Percentiles rank a stretch among this genome's conserved stretches.
These are phyloP conservation scores for Saturnispora bothae DNA, from an alignment of 805 yeast species.

Conservation along the genomic window DNA sequence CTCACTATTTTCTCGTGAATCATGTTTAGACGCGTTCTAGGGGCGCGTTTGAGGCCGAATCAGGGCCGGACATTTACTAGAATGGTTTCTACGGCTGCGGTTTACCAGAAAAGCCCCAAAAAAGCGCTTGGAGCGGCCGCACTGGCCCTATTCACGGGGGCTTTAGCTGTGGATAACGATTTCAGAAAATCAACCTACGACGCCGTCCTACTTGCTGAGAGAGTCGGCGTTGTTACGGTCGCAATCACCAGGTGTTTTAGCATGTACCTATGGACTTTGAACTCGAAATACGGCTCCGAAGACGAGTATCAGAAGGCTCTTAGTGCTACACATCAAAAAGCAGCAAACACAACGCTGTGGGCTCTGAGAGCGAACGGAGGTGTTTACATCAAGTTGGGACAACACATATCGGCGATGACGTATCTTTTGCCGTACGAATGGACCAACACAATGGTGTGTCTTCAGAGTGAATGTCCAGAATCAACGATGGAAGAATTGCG, in stretches of 20 bases:
- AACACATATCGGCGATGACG: conserved; percentile 86
- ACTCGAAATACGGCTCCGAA: conserved; percentile 27
- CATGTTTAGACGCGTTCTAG: conserved; percentile 1
- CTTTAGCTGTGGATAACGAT: conserved; percentile 25
- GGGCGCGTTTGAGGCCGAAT: background rate
- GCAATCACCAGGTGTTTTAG: conserved; percentile 70
- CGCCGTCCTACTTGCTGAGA: conserved; percentile 28
- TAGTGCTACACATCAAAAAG: conserved; percentile 54
- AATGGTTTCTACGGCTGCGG: background rate
- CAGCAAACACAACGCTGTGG: conserved; percentile 67
- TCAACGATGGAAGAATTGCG: conserved; percentile 62
- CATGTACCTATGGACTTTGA: conserved; percentile 52
- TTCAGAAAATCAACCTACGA: conserved; percentile 29
- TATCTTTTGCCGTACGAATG: conserved; percentile 86
- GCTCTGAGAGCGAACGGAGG: conserved; percentile 89
- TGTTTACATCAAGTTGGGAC: conserved; percentile 87
- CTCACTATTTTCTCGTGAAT: background rate
- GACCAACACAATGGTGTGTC: conserved; percentile 89
- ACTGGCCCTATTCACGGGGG: conserved; percentile 14
- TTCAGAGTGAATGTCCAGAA: conserved; percentile 84
- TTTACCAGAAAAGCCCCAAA: too few relatives aligned
- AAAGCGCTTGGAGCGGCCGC: conserved; percentile 13
- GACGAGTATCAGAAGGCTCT: conserved; percentile 45
- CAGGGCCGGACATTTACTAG: background rate
- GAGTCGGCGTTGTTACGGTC: conserved; percentile 51